Evolutionary conservation across 208 protist genomes (phyloP).

Genomic region (Trypanosoma cruzi): DNA sequence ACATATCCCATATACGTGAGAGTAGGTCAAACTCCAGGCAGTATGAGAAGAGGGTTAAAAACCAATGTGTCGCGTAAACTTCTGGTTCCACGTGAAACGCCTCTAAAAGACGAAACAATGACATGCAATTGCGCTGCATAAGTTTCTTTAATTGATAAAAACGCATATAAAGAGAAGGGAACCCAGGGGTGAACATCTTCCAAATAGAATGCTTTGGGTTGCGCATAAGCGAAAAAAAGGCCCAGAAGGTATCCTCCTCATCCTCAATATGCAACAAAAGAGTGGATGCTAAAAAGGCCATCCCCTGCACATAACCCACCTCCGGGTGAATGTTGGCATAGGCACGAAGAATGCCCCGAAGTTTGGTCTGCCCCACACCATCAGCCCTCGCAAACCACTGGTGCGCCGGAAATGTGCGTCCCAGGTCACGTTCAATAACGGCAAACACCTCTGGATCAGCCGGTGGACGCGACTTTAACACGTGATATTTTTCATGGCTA

Average conservation of each 20-base stretch:
- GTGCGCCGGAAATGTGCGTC: slow-evolving; percentile 89
- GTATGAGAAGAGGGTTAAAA: slow-evolving; percentile 89
- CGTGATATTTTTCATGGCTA: slow-evolving; percentile 32
- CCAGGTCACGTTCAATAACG: slow-evolving; percentile 85
- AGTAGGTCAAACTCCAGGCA: slow-evolving; percentile 80
- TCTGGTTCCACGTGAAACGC: slow-evolving; percentile 38
- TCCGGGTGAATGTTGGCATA: slow-evolving; percentile 71
- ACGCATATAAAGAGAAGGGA: slow-evolving; percentile 67
- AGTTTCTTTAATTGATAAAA: slow-evolving; percentile 77
- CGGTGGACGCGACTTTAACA: slow-evolving; percentile 33
- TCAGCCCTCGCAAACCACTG: slow-evolving; percentile 49
- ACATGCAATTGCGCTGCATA: slow-evolving; percentile 43
- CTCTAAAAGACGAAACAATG: slow-evolving; percentile 37
- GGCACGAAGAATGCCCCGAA: slow-evolving; percentile 78
- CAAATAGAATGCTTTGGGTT: slow-evolving; percentile 57
- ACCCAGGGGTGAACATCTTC: slow-evolving; percentile 68
- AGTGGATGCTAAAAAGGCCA: slow-evolving; percentile 90
- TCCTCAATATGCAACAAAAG: slow-evolving; percentile 76
- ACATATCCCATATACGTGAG: slow-evolving; percentile 92
- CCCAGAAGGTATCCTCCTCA: slow-evolving; percentile 89
- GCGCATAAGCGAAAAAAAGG: slow-evolving; percentile 86
- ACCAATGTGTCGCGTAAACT: slow-evolving; percentile 86
- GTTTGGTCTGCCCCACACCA: slow-evolving; percentile 50
- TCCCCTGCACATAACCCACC: slow-evolving; percentile 92
- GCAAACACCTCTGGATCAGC: slow-evolving; percentile 34